phyloP scores from a whole-genome alignment of 345 rosid species.

The Ceriops tagal region DNA sequence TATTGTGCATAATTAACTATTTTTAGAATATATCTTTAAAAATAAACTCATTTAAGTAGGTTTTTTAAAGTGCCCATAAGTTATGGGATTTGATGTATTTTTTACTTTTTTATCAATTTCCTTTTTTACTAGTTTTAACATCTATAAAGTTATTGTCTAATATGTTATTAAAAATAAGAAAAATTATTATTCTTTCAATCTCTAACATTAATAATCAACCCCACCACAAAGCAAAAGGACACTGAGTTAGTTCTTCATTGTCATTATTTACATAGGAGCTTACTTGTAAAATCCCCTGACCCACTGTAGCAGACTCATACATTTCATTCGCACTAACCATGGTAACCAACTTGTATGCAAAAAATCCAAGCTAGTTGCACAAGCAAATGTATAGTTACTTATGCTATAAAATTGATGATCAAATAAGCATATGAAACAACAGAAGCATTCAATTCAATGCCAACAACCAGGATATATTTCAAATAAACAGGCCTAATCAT shows the following conservation, averaged over 20 bases:
- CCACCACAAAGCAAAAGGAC: background rate
- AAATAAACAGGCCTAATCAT: slow-evolving; percentile 11
- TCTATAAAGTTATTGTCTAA: too few species aligned
- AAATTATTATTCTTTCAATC: too few species aligned
- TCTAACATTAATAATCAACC: too few species aligned
- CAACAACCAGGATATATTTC: slow-evolving; percentile 57
- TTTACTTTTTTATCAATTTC: too few species aligned
- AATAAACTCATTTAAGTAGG: too few species aligned
- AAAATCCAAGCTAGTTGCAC: slow-evolving; percentile 54
- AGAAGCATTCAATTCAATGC: slow-evolving; percentile 97
- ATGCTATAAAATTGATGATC: slow-evolving; percentile 83
- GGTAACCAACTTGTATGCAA: slow-evolving; percentile 3
- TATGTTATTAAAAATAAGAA: too few species aligned
- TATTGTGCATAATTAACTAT: too few species aligned
- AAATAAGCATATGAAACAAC: slow-evolving; percentile 84
- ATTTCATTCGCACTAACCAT: background rate
- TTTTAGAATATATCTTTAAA: too few species aligned
- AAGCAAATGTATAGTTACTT: slow-evolving; percentile 64
- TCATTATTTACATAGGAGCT: background rate
- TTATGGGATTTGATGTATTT: too few species aligned
- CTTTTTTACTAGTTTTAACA: too few species aligned
- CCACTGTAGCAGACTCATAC: background rate
- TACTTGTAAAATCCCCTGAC: background rate
- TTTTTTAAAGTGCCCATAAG: too few species aligned
- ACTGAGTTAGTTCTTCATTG: background rate